Conservation (phyloP, 495 filamentous ascomycete species). For the Penicillium odoratum region DNA sequence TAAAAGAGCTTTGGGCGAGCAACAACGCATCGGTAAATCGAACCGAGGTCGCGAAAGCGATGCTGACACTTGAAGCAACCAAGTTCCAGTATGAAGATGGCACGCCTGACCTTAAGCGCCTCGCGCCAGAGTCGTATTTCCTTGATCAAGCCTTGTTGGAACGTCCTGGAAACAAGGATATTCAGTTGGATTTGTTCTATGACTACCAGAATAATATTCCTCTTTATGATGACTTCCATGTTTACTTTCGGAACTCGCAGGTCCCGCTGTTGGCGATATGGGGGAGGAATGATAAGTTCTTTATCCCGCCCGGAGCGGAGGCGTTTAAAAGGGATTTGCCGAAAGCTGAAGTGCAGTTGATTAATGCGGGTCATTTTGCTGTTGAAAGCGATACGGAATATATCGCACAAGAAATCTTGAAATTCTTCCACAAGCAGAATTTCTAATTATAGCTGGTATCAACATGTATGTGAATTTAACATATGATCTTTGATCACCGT, state of each 20-base stretch:
- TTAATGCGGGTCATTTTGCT: slow-evolving; percentile 66
- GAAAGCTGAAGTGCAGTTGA: slow-evolving; percentile 47
- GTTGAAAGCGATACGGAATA: slow-evolving; percentile 53
- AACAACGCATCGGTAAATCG: slow-evolving; percentile 35
- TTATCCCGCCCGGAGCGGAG: slow-evolving; percentile 57
- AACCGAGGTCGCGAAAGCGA: slow-evolving; percentile 31
- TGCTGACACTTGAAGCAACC: slow-evolving; percentile 49
- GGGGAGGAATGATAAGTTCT: slow-evolving; percentile 62
- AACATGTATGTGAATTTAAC: not conserved
- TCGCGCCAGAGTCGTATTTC: slow-evolving; percentile 52
- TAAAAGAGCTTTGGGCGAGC: slow-evolving; percentile 50
- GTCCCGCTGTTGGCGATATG: slow-evolving; percentile 60
- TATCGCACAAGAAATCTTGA: slow-evolving; percentile 49
- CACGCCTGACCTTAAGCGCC: slow-evolving; percentile 27
- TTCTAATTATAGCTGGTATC: not conserved
- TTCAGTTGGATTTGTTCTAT: slow-evolving; percentile 58
- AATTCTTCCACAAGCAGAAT: slow-evolving; percentile 41
- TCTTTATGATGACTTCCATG: slow-evolving; percentile 60
- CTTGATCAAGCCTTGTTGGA: slow-evolving; percentile 54
- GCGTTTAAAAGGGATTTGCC: slow-evolving; percentile 58
- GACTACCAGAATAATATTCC: slow-evolving; percentile 57
- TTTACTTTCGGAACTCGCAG: slow-evolving; percentile 52
- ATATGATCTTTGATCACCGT: no score
- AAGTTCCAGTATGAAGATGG: slow-evolving; percentile 58
- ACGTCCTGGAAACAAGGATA: slow-evolving; percentile 51